Evolutionary conservation across 352 stramenopile genomes (phyloP).

Genomic region (Halophytophthora batemanensis): DNA sequence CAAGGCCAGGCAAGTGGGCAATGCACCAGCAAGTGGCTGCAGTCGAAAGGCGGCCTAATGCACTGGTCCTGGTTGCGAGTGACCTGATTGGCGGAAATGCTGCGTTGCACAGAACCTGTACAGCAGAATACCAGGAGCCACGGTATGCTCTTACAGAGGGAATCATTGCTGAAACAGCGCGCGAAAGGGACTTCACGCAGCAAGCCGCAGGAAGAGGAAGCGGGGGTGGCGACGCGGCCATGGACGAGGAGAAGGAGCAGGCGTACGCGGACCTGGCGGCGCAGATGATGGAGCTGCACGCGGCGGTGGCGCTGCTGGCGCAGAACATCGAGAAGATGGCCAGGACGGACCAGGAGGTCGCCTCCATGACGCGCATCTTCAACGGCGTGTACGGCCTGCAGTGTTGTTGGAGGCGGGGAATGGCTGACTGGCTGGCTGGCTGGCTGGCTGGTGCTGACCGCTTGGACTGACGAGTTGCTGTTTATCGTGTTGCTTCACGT

Average conservation of each 20-base stretch:
- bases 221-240: conserved; percentile 6
- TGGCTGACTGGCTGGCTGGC: conserved; percentile 4
- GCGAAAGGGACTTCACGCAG: too few species aligned
- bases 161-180: too few species aligned
- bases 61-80: neutral
- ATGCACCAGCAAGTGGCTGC: too few species aligned
- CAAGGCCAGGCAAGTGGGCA: too few species aligned
- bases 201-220: too few species aligned
- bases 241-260: conserved; percentile 71
- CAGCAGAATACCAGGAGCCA: too few species aligned
- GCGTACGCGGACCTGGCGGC: conserved; percentile 64
- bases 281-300: conserved; percentile 77
- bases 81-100: too few species aligned
- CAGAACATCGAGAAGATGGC: conserved; percentile 80
- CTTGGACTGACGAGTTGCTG: neutral
- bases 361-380: conserved; percentile 73
- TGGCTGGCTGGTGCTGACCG: neutral
- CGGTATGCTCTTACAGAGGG: too few species aligned
- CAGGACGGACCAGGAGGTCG: conserved; percentile 60
- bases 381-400: conserved; percentile 54
- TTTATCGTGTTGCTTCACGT: neutral
- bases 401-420: too few species aligned
- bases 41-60: too few species aligned
- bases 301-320: conserved; percentile 59
- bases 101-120: too few species aligned